Evolutionary conservation across 192 early-diverging fungal genomes (phyloP).

Genomic region (Coemansia sp.): DNA sequence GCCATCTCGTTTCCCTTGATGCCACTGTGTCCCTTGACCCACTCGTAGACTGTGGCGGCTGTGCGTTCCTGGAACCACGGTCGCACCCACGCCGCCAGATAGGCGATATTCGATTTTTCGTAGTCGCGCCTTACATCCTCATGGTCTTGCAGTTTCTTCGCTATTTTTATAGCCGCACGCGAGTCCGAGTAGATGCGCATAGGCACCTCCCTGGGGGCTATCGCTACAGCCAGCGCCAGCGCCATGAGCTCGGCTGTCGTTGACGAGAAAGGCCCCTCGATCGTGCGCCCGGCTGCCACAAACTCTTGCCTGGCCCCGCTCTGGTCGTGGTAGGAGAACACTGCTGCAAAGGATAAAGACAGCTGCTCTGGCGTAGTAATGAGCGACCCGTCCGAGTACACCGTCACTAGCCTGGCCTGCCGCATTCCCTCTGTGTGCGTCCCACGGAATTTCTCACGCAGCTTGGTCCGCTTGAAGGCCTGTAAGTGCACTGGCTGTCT

Average conservation of each 20-base stretch:
- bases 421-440: neutral
- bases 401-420: neutral
- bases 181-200: neutral
- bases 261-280: neutral
- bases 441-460: no score
- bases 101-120: neutral
- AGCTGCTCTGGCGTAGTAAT: neutral
- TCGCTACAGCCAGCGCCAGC: neutral
- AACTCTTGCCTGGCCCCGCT: no score
- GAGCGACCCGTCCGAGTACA: neutral
- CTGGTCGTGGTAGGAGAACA: neutral
- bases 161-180: neutral
- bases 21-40: neutral
- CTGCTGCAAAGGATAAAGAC: neutral
- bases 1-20: neutral
- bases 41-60: neutral
- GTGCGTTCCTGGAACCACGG: neutral
- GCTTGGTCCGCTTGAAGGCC: no score
- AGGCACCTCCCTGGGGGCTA: neutral
- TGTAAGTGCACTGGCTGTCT: no score
- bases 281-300: neutral
- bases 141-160: neutral
- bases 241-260: neutral
- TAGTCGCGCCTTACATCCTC: neutral
- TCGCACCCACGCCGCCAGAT: neutral